Conservation (phyloP, 805 yeast species). For the Candida stauntonica region DNA sequence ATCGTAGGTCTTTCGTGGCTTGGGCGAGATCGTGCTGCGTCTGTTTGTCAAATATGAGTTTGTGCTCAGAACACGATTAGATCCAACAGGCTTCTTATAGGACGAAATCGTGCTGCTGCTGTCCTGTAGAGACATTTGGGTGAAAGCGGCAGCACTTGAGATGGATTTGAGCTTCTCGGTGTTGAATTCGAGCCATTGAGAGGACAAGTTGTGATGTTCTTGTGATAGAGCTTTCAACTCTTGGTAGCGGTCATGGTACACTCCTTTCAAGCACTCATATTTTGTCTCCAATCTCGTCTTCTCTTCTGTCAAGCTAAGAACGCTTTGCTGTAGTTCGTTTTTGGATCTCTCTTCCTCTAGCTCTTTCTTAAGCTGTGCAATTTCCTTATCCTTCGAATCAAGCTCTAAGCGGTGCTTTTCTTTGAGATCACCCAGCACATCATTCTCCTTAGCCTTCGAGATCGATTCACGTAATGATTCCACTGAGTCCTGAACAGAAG, state of each 20-base stretch:
- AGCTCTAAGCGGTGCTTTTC: constrained; percentile 13
- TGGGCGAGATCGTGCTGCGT: constrained; percentile 11
- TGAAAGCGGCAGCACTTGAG: constrained; percentile 15
- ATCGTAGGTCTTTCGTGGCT: constrained; percentile 9
- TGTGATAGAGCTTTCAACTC: constrained; percentile 28
- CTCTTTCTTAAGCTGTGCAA: constrained; percentile 12
- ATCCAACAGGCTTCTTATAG: constrained; percentile 8
- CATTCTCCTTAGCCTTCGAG: not conserved
- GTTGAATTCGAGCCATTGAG: constrained; percentile 23
- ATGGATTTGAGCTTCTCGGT: constrained; percentile 30
- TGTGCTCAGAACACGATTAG: constrained; percentile 24
- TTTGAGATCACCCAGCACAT: not conserved
- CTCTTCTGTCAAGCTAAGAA: constrained; percentile 15
- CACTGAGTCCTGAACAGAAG: not conserved
- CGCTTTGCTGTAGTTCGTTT: constrained; percentile 1
- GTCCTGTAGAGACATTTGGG: constrained; percentile 7
- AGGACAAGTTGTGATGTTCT: constrained; percentile 26
- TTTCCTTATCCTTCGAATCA: constrained; percentile 17
- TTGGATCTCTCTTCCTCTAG: constrained; percentile 9
- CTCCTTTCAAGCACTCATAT: constrained; percentile 23
- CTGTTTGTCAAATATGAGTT: constrained; percentile 24
- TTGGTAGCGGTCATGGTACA: constrained; percentile 22
- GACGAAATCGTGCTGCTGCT: no score
- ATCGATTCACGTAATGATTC: not conserved
- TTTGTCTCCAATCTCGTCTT: constrained; percentile 20